These are phyloP conservation scores for Alternaria gaisen DNA, from an alignment of 2,329 filamentous ascomycete species.

Conservation along the genomic window DNA sequence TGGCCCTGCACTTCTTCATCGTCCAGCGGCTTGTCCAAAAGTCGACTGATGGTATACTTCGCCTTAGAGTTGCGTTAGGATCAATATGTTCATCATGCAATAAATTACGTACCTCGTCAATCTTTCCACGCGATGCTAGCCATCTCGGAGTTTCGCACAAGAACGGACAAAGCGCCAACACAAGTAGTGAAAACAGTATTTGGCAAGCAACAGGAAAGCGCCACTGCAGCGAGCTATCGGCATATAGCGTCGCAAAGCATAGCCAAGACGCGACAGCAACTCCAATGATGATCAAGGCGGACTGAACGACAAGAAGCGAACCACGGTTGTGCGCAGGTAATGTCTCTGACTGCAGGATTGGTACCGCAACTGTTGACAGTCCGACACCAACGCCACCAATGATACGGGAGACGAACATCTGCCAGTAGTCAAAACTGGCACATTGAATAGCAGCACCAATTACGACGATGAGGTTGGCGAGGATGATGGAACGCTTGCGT, in stretches of 20 bases:
- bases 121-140: slow-evolving; percentile 38
- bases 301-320: slow-evolving; percentile 22
- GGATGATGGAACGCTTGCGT: slow-evolving; percentile 63
- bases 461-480: slow-evolving; percentile 57
- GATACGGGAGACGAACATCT: slow-evolving; percentile 49
- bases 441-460: slow-evolving; percentile 47
- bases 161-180: slow-evolving; percentile 59
- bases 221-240: slow-evolving; percentile 29
- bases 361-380: slow-evolving; percentile 58
- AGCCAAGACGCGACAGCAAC: slow-evolving; percentile 28
- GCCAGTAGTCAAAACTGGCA: slow-evolving; percentile 39
- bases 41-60: slow-evolving; percentile 35
- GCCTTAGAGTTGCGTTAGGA: slow-evolving; percentile 11
- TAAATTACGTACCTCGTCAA: slow-evolving; percentile 30
- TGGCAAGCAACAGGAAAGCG: slow-evolving; percentile 63
- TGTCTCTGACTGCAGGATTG: slow-evolving; percentile 56
- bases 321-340: slow-evolving; percentile 28
- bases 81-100: neutral
- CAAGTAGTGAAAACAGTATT: slow-evolving; percentile 64
- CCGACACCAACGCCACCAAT: slow-evolving; percentile 56
- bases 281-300: slow-evolving; percentile 28
- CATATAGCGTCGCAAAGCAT: slow-evolving; percentile 23
- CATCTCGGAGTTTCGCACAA: slow-evolving; percentile 54
- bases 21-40: slow-evolving; percentile 44
- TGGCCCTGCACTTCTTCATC: slow-evolving; percentile 47